Evolutionary conservation across 2,329 filamentous ascomycete species (phyloP), one percentile per base, ranked within the genome.

Genomic region (Chalara sp.): DNA sequence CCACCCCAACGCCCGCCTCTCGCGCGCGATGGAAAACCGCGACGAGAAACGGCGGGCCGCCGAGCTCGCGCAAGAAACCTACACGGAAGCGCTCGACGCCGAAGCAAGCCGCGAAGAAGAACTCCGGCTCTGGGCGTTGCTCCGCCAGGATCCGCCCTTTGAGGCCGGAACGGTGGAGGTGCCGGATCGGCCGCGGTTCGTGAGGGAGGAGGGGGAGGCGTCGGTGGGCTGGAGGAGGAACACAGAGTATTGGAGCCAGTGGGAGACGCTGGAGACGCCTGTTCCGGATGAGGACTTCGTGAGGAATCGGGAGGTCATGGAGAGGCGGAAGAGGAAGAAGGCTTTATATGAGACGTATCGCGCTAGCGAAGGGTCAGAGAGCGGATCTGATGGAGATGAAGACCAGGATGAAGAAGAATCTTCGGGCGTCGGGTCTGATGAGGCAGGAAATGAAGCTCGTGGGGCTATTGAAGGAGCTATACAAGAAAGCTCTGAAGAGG

Each of bases 181-280:
- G 10, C 50, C 48, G 8, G 41, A 52, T 12, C n/a, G 42, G 1
- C 55, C 56, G 6, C 49, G 29, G 4, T 32, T 12, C 5, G 45
- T 46, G 5, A 45, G 45, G 35, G 48, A 51, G 35, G 42, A 35
- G 3, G 44, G 28, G 32, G 41, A 6, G 47, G 48, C 48, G 6
- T 46, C 43, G 13, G 51, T 4, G n/a, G 8, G 57, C 49, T 67
- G 65, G 65, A 64, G 64, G 30, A 52, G 56, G 3, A 51, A 52
- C 46, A 43, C 57, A 1, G 58, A 62, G 31, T 63, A 57, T 49
- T 58, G 61, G 52, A 65, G 59, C 55, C 48, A 56, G 12, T 67
- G 65, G 65, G 65, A 67, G 52, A 52, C 45, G 5, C 47, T 61
- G 40, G 55, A 57, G 11, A 49, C 30, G 8, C 58, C 55, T 13